Conservation (phyloP, 257 asterid genomes). For the Rehmannia glutinosa region DNA sequence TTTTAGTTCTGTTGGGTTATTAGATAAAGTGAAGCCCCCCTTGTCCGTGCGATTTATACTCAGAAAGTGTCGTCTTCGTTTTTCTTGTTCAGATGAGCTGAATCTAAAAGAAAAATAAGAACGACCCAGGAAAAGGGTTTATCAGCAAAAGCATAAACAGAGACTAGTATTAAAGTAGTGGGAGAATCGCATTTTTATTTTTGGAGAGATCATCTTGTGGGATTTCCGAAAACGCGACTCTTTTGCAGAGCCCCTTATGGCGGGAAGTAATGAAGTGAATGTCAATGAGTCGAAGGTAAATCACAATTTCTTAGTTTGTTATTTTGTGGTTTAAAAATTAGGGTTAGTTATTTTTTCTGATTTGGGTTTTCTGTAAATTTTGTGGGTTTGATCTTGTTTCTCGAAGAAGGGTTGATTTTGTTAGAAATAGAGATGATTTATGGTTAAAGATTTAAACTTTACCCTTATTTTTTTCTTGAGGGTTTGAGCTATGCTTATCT, state of each 20-base stretch:
- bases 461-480: conserved; percentile 6
- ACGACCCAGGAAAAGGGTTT: background rate
- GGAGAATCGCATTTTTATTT: too few relatives aligned
- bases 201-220: conserved; percentile 12
- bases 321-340: conserved; percentile 8
- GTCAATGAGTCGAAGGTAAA: conserved; percentile 54
- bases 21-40: conserved; percentile 21
- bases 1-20: conserved; percentile 11
- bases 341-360: conserved; percentile 12
- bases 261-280: conserved; percentile 46
- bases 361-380: conserved; percentile 8
- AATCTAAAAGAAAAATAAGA: background rate
- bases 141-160: too few relatives aligned
- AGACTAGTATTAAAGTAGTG: too few relatives aligned
- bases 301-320: background rate
- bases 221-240: background rate
- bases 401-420: background rate
- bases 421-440: conserved; percentile 17
- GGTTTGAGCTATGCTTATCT: conserved; percentile 14
- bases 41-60: background rate
- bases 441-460: conserved; percentile 33
- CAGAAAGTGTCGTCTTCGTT: background rate
- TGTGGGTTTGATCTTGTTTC: conserved; percentile 19
- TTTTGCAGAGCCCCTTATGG: conserved; percentile 24
- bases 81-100: conserved; percentile 3